Conservation (phyloP, 192 early-diverging fungal species). For the Coemansia umbellata region DNA sequence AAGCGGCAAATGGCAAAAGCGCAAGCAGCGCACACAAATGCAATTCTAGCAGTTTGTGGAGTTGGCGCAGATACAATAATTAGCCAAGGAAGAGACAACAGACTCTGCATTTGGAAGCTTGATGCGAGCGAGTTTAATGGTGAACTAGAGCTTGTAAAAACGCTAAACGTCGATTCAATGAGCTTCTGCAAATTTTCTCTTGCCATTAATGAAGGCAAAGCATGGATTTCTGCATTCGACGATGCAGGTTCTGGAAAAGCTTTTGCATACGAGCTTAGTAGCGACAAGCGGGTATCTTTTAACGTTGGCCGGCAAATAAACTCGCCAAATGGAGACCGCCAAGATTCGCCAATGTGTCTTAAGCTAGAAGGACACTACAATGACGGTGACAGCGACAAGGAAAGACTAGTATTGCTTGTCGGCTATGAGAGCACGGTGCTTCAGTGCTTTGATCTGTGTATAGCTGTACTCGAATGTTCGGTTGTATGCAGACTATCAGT, state of each 20-base stretch:
- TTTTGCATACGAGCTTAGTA: constrained; percentile 14
- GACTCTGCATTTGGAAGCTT: constrained; percentile 31
- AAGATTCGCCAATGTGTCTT: constrained; percentile 43
- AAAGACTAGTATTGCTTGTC: constrained; percentile 14
- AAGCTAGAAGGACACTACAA: not conserved
- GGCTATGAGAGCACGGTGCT: constrained; percentile 43
- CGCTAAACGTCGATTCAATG: constrained; percentile 36
- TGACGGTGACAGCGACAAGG: not conserved
- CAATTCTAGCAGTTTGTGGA: constrained; percentile 25
- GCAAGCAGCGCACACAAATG: constrained; percentile 15
- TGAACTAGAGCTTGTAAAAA: not conserved
- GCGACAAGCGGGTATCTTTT: not conserved
- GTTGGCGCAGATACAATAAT: constrained; percentile 16
- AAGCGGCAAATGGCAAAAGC: constrained; percentile 24
- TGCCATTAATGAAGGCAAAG: not conserved
- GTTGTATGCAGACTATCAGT: not conserved
- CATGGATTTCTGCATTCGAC: constrained; percentile 29
- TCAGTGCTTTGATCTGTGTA: constrained; percentile 14
- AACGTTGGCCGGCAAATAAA: constrained; percentile 20
- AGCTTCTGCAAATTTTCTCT: constrained; percentile 44
- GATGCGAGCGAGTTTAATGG: constrained; percentile 24
- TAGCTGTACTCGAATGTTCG: not conserved
- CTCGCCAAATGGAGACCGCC: constrained; percentile 16
- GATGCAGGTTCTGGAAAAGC: constrained; percentile 16
- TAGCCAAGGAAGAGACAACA: constrained; percentile 50